Percentiles rank a stretch among this genome's conserved stretches.
Evolutionary conservation across 228 moss, liverwort and hornwort genomes (phyloP).

Genomic region (Sphagnum magellanicum): DNA sequence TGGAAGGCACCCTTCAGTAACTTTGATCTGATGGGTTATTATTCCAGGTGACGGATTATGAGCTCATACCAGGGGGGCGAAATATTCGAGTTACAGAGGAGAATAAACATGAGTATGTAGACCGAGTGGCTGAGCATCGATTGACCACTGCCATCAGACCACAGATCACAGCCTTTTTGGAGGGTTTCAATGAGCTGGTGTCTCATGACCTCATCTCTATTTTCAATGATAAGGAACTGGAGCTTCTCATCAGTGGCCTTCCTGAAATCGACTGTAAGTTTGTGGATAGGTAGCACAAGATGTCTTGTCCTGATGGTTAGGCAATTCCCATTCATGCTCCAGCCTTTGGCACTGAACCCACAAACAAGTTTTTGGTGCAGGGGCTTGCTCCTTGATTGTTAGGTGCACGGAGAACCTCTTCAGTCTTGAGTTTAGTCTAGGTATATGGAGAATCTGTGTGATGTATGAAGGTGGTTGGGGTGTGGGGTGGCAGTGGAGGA

Average conservation of each 20-base stretch:
- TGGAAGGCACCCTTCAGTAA: no score
- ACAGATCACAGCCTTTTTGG: slow-evolving; percentile 83
- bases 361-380: no score
- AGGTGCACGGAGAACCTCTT: no score
- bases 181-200: slow-evolving; percentile 82
- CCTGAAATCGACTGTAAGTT: slow-evolving; percentile 90
- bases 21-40: no score
- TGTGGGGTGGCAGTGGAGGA: slow-evolving; percentile 60
- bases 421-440: no score
- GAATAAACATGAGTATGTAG: slow-evolving; percentile 93
- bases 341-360: no score
- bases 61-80: slow-evolving; percentile 78
- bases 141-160: slow-evolving; percentile 91
- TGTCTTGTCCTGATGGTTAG: no score
- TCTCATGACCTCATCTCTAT: slow-evolving; percentile 86
- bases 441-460: no score
- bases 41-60: slow-evolving; percentile 84
- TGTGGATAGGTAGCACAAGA: not conserved
- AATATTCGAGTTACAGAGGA: slow-evolving; percentile 90
- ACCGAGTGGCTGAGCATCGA: slow-evolving; percentile 93
- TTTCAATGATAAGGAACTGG: slow-evolving; percentile 93
- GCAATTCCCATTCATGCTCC: no score
- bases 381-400: no score
- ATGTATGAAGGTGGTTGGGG: no score
- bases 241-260: slow-evolving; percentile 91